These are phyloP conservation scores for Pulveroboletus sp. DNA, from an alignment of 768 basidiomycete species.

Conservation along the genomic window DNA sequence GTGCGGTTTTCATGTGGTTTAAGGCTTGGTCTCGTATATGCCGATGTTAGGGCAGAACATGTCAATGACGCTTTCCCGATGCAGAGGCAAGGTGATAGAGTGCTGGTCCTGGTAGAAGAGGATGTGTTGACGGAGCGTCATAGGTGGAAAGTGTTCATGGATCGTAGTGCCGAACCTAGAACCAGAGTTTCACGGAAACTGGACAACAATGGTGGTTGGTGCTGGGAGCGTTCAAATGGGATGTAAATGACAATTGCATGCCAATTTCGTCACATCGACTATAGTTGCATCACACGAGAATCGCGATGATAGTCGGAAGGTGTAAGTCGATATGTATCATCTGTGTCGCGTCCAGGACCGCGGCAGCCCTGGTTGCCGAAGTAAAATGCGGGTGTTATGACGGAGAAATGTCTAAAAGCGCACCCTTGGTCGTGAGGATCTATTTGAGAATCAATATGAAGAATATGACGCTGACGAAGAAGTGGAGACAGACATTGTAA, in stretches of 20 bases:
- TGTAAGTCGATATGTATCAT: slow-evolving; percentile 74
- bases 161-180: no score
- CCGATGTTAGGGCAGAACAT: no score
- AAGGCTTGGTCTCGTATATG: no score
- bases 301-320: slow-evolving; percentile 76
- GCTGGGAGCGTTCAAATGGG: slow-evolving; percentile 75
- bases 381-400: slow-evolving; percentile 76
- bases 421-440: slow-evolving; percentile 77
- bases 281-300: slow-evolving; percentile 80
- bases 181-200: no score
- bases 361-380: slow-evolving; percentile 50
- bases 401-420: slow-evolving; percentile 69
- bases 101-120: no score
- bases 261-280: slow-evolving; percentile 79
- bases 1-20: no score
- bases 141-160: no score
- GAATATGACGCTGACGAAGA: not conserved
- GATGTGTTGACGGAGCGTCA: no score
- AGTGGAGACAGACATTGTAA: slow-evolving; percentile 66
- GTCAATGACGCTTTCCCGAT: no score
- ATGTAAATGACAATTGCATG: slow-evolving; percentile 74
- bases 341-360: slow-evolving; percentile 67
- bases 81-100: no score
- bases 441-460: slow-evolving; percentile 39
- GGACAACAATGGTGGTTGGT: no score